Evolutionary conservation across 2,329 filamentous ascomycete species (phyloP), one percentile per base, ranked within the genome.

Genomic region (Trichoderma semiorbis): DNA sequence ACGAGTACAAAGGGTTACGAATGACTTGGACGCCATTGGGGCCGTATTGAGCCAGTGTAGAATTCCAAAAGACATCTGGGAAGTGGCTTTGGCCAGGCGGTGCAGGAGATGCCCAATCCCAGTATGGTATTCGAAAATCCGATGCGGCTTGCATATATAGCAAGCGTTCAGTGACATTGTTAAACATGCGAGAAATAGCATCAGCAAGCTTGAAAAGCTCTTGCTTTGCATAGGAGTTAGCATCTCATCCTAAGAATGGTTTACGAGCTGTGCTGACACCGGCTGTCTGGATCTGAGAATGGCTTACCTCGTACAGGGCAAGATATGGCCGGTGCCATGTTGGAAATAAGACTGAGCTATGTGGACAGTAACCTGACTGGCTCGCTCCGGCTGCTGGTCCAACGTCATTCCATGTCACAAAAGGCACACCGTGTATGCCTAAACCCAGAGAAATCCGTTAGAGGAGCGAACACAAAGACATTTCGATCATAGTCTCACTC

Each of bases 251-350:
- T 14, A 14, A 2, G 3, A 32, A 36, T 21, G 18, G 5, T 8
- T 24, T 32, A 3, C n/a, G 24, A 5, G 4, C 7, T 8, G 34
- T 24, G 2, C 18, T 12, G 12, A 30, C 16, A 36, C 36, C 18
- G 14, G 24, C 12, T 14, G 14, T 21, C 14, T 34, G 24, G 3
- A 12, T 16, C 26, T 36, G 55, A 32, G 2, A 11, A 32, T 8
- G 2, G 47, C 78, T 72, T 73, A 87, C 88, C 83, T 90, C 88
- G 71, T 88, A 88, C 65, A 89, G 79, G 34, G 85, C 86, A 72
- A 96, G 84, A 80, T 95, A 97, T 1, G 93, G 92, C 64, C 94
- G 88, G 84, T 97, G 94, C 94, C 94, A 97, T 50, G 90, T 87
- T 50, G 91, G 89, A 78, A 97, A 96, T 18, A 96, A 83, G 53